Evolutionary conservation across 495 filamentous ascomycete species (phyloP), one percentile per base, ranked within the genome.

Genomic region (Trichodelitschia bisporula): DNA sequence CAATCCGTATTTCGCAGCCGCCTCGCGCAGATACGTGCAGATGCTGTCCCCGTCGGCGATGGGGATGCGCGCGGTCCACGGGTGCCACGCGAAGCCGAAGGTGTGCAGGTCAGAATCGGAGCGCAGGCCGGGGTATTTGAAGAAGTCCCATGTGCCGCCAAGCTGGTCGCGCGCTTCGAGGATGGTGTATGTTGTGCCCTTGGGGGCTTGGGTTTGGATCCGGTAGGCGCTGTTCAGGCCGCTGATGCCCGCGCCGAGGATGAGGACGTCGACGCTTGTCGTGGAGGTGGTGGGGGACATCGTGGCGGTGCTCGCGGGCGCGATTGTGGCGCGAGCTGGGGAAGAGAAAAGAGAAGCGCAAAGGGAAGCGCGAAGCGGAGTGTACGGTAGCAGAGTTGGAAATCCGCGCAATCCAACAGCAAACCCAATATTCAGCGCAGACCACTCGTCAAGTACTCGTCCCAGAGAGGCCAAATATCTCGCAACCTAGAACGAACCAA

Each of bases 151-250:
- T 17, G 43, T 46, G 5, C 43, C 43, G 10, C 43, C 43, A 1
- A 38, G 20, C 13, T 39, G 26, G 23, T 26, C 3, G 18, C 43
- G 37, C 14, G 19, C 26, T 30, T 46, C 43, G 33, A 46, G 35
- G 28, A 12, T 18, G 70, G 69, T 53, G 42, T 65, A 76, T 34
- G 39, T 54, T 30, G 52, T 48, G 26, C 56, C 39, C n/a, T n/a
- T n/a, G 0, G 75, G 69, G 3, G 68, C 43, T 36, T 64, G 48
- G 1, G 56, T 53, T 41, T 77, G 71, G 0, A 84, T 39, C 4
- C 68, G 62, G 38, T 80, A 78, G 5, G 57, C 74, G 26, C 66
- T 53, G 43, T 84, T 80, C 54, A 82, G 71, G 31, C 74, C 77
- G 26, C 66, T 72, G 36, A 83, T 64, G 15, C 76, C 75, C 1